Base-by-base conservation (phyloP, 345 rosid species). In the Rubroshorea leprosula region DNA sequence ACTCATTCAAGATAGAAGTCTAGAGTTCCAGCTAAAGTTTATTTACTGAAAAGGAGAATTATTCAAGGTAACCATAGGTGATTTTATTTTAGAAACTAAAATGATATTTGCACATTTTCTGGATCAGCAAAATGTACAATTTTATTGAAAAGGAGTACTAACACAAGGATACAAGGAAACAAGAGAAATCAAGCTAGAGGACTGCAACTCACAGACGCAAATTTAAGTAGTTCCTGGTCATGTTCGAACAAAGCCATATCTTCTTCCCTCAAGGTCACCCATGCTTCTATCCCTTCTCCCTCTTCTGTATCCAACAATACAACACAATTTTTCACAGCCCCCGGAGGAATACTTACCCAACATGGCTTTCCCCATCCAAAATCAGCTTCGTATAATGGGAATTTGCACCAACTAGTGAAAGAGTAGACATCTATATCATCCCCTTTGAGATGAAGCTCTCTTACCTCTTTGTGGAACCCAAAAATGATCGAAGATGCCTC, bases 321-420 rank as follows among this genome's bases (percentile, higher is more conserved):
- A 47, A 81, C 63, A 16, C 74, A 65, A 60, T 84, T 77, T 63
- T 65, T 72, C 45, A 41, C 45, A 8, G 2, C 2, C 9, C 9
- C 9, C 5, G 2, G 2, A 6, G 16, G 15, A 14, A 8, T 14
- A 8, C 12, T 14, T 2, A 7, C 15, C 45, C 45, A 41, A 8
- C 12, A 6, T 7, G 45, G 45, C 16, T 41, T 41, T 14, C 45
- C 45, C 86, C 80, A 75, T 21, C 81, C 77, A 20, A 81, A 78
- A 35, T 81, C 81, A 8, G 75, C 74, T 55, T 78, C 77, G 22
- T 75, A 78, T 25, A 70, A 26, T 13, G 73, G 77, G 53, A 75
- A 73, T 44, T 55, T 49, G 48, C 83, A 78, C 74, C 80, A 49
- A 44, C 86, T 81, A 10, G 79, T 41, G 43, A 66, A 68, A 45